phyloP scores from a whole-genome alignment of 768 basidiomycete species.

The Lactarius sanguifluus region DNA sequence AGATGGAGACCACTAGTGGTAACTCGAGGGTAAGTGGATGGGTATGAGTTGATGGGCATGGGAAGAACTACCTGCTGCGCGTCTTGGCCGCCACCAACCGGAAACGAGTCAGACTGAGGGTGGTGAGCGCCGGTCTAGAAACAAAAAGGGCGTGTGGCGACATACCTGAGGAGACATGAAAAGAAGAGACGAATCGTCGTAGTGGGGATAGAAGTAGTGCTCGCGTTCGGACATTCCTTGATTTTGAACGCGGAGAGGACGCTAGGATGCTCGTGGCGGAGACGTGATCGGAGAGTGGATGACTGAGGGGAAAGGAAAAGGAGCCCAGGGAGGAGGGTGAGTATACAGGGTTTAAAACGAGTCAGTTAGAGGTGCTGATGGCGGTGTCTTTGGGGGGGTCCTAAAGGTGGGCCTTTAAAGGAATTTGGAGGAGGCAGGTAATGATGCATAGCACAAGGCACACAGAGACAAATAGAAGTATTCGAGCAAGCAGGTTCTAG shows the following conservation, averaged over 20 bases:
- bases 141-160: background rate
- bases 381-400: constrained; percentile 15
- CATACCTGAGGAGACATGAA: constrained; percentile 14
- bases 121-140: constrained; percentile 12
- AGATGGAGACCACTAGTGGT: constrained; percentile 10
- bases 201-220: background rate
- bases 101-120: constrained; percentile 19
- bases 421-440: background rate
- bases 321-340: background rate
- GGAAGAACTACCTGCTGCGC: constrained; percentile 18
- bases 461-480: constrained; percentile 17
- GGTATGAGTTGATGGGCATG: background rate
- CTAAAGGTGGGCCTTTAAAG: constrained; percentile 13
- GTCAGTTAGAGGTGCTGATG: constrained; percentile 21
- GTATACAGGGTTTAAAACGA: constrained; percentile 14
- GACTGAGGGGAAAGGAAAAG: constrained; percentile 1
- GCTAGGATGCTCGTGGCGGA: constrained; percentile 1
- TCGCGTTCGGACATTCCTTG: constrained; percentile 18
- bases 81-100: constrained; percentile 15
- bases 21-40: background rate
- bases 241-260: background rate
- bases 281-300: constrained; percentile 8
- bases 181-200: constrained; percentile 7
- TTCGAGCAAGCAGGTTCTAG: background rate
- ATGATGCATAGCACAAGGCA: constrained; percentile 15